These are phyloP conservation scores for Cruciata laevipes DNA, from an alignment of 257 asterid species.

Conservation along the genomic window DNA sequence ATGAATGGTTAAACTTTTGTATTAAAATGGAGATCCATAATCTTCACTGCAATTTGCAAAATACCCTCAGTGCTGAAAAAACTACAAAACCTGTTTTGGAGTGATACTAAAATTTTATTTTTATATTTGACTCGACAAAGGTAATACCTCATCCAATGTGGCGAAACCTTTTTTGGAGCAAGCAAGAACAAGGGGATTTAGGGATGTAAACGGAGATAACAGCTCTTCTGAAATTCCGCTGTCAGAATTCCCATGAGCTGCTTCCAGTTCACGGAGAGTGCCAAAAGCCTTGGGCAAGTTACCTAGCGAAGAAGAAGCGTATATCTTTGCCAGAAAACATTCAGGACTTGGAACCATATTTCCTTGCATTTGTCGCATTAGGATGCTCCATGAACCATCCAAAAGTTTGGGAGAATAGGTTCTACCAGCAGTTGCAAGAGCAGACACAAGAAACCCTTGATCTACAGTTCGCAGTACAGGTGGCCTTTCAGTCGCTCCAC, in stretches of 20 bases:
- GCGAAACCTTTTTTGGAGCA: slow-evolving; percentile 67
- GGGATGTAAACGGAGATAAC: slow-evolving; percentile 64
- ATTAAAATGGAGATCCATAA: no score
- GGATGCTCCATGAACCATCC: slow-evolving; percentile 81
- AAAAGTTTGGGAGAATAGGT: slow-evolving; percentile 60
- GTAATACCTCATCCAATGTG: slow-evolving; percentile 67
- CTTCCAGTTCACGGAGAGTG: slow-evolving; percentile 77
- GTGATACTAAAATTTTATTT: neutral
- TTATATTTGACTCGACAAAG: neutral
- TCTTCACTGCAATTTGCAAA: neutral
- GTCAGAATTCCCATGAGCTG: slow-evolving; percentile 39
- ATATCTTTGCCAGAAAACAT: slow-evolving; percentile 64
- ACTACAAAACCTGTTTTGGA: neutral
- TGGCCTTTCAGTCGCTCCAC: slow-evolving; percentile 58
- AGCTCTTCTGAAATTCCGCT: slow-evolving; percentile 42
- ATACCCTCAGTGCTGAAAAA: neutral
- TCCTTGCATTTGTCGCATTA: slow-evolving; percentile 62
- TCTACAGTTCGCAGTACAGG: slow-evolving; percentile 40
- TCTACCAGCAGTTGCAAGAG: slow-evolving; percentile 86
- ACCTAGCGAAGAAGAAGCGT: slow-evolving; percentile 65
- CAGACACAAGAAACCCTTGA: slow-evolving; percentile 68
- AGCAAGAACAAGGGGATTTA: slow-evolving; percentile 68
- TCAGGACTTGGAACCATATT: slow-evolving; percentile 61
- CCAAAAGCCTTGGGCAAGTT: slow-evolving; percentile 74
- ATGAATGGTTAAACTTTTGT: neutral